Evolutionary conservation across 192 early-diverging fungal genomes (phyloP).

Genomic region (Phlyctochytrium planicorne): DNA sequence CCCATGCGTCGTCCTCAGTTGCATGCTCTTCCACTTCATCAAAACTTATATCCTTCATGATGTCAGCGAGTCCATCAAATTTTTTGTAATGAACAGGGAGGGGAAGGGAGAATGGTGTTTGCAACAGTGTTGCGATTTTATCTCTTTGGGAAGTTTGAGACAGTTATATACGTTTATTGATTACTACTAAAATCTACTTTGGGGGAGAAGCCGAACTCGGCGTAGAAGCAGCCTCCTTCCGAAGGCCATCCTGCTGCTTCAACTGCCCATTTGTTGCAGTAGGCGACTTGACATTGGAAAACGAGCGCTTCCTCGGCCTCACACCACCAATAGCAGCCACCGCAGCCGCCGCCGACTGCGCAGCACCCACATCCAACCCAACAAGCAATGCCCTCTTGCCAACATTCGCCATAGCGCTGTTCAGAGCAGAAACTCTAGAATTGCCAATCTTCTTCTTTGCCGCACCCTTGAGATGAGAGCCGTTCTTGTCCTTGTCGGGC

Average conservation of each 20-base stretch:
- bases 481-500: background rate
- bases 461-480: background rate
- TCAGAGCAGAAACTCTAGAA: too few species aligned
- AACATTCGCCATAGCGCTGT: background rate
- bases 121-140: too few species aligned
- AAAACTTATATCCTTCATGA: slow-evolving; percentile 2
- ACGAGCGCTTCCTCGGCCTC: background rate
- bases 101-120: too few species aligned
- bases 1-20: slow-evolving; percentile 67
- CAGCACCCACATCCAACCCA: background rate
- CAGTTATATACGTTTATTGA: too few species aligned
- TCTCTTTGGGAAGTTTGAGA: too few species aligned
- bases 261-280: too few species aligned
- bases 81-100: too few species aligned
- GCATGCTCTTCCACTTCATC: slow-evolving; percentile 63
- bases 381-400: background rate
- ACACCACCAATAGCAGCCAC: background rate
- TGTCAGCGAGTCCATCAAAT: too few species aligned
- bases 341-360: background rate
- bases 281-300: too few species aligned
- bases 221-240: background rate
- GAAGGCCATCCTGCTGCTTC: too few species aligned
- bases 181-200: too few species aligned
- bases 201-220: too few species aligned
- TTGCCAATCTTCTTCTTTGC: background rate